phyloP scores from a whole-genome alignment of 2,329 filamentous ascomycete species.

The Xylariomycetidae sp. region DNA sequence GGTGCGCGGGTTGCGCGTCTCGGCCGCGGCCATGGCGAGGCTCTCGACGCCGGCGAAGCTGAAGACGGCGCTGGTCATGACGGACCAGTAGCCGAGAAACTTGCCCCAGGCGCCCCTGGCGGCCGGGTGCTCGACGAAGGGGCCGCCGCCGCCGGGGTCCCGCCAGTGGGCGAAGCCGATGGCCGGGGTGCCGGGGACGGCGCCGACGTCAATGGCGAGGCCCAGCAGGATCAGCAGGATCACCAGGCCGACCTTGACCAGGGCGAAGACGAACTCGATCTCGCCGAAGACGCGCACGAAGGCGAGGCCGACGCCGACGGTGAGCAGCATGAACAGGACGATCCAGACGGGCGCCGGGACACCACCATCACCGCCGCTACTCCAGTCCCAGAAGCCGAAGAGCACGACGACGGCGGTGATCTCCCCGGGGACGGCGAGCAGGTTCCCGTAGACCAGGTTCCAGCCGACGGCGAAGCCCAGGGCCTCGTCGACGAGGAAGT shows the following conservation, averaged over 20 bases:
- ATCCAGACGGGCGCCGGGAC: conserved; percentile 50
- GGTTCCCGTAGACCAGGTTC: conserved; percentile 52
- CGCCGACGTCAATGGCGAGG: conserved; percentile 59
- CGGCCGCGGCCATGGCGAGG: conserved; percentile 51
- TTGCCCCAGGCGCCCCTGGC: conserved; percentile 51
- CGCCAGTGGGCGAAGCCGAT: conserved; percentile 68
- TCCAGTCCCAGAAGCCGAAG: conserved; percentile 60
- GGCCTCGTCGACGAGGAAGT: conserved; percentile 58
- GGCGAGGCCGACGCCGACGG: conserved; percentile 53
- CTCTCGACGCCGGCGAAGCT: conserved; percentile 46
- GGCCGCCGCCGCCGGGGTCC: conserved; percentile 61
- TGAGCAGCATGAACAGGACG: conserved; percentile 44
- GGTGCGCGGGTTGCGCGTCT: conserved; percentile 47
- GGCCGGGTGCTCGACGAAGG: conserved; percentile 62
- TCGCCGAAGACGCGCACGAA: conserved; percentile 58
- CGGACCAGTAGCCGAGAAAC: conserved; percentile 57
- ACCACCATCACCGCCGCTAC: too few species aligned
- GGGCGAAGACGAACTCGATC: conserved; percentile 48
- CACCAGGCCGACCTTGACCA: conserved; percentile 57
- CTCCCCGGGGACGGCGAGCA: conserved; percentile 52
- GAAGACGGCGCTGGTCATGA: conserved; percentile 42
- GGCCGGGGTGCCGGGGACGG: conserved; percentile 51
- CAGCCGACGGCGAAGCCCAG: conserved; percentile 51
- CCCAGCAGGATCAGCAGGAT: conserved; percentile 58
- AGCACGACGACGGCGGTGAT: conserved; percentile 60